Percentiles rank a stretch among this genome's conserved stretches.
phyloP scores from a whole-genome alignment of 1,284 basidiomycete genomes.

The Ceratobasidium sp. region DNA sequence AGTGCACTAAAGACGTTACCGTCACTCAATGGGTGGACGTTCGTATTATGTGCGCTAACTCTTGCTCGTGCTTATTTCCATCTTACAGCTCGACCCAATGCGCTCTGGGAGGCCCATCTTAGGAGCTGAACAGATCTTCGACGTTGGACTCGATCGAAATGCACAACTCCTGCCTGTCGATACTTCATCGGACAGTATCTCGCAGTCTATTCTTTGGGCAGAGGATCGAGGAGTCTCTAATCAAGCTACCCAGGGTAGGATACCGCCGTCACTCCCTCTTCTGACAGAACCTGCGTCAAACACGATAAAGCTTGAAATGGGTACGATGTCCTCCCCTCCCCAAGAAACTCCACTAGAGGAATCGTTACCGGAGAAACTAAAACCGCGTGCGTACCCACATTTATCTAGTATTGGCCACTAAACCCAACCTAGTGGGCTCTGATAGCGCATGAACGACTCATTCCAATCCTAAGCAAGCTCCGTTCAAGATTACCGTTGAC shows the following conservation, averaged over 20 bases:
- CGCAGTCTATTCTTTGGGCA: constrained; percentile 23
- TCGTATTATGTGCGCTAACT: background rate
- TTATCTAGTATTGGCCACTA: background rate
- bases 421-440: background rate
- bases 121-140: constrained; percentile 38
- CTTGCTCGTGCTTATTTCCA: background rate
- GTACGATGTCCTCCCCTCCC: background rate
- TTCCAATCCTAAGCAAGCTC: constrained; percentile 27
- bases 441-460: constrained; percentile 27
- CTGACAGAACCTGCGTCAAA: background rate
- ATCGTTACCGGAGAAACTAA: background rate
- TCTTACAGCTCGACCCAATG: constrained; percentile 23
- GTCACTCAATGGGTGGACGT: constrained; percentile 40
- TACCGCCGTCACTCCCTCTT: background rate
- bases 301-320: constrained; percentile 9
- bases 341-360: background rate
- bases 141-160: constrained; percentile 33
- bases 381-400: constrained; percentile 2
- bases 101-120: background rate
- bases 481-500: constrained; percentile 26
- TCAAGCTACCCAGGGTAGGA: background rate
- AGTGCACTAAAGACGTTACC: constrained; percentile 25
- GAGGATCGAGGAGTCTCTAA: constrained; percentile 31
- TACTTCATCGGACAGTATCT: background rate
- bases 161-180: constrained; percentile 3